Evolutionary conservation across 495 filamentous ascomycete genomes (phyloP).

Genomic region (Coniosporium apollinis): DNA sequence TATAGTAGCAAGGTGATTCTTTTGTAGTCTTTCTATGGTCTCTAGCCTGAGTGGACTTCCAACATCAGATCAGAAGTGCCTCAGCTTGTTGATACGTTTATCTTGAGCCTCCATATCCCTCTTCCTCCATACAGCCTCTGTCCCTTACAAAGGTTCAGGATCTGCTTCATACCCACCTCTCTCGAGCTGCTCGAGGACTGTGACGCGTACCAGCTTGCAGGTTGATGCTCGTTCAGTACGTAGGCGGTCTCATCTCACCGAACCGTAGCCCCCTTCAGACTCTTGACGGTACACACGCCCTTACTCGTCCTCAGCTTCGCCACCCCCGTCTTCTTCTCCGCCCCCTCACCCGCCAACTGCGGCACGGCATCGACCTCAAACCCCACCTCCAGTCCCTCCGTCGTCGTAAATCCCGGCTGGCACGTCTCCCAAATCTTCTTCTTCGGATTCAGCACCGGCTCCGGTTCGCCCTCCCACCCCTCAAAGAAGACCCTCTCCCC

Average conservation of each 20-base stretch:
- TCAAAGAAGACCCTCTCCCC: slow-evolving; percentile 87
- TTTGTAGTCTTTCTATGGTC: no score
- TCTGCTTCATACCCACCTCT: no score
- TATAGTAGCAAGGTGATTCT: no score
- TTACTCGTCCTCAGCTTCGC: slow-evolving; percentile 22
- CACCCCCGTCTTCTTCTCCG: slow-evolving; percentile 20
- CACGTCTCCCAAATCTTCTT: slow-evolving; percentile 97
- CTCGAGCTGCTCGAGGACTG: no score
- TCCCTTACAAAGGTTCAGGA: no score
- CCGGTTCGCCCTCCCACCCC: slow-evolving; percentile 83
- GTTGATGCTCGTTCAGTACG: no score
- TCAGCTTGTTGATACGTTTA: no score
- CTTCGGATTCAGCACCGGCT: slow-evolving; percentile 89
- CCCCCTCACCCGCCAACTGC: slow-evolving; percentile 40
- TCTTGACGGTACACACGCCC: slow-evolving; percentile 23
- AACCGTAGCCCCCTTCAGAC: slow-evolving; percentile 20
- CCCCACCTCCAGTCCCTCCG: slow-evolving; percentile 55
- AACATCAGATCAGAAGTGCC: no score
- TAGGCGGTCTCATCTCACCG: slow-evolving; percentile 9
- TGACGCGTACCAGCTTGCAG: no score
- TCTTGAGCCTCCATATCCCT: no score
- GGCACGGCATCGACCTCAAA: slow-evolving; percentile 51
- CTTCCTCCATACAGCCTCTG: no score
- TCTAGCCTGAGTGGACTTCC: no score
- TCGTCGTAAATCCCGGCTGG: slow-evolving; percentile 89